Conservation (phyloP, 176 grass and related monocot species). For the Aegilops tauschii region DNA sequence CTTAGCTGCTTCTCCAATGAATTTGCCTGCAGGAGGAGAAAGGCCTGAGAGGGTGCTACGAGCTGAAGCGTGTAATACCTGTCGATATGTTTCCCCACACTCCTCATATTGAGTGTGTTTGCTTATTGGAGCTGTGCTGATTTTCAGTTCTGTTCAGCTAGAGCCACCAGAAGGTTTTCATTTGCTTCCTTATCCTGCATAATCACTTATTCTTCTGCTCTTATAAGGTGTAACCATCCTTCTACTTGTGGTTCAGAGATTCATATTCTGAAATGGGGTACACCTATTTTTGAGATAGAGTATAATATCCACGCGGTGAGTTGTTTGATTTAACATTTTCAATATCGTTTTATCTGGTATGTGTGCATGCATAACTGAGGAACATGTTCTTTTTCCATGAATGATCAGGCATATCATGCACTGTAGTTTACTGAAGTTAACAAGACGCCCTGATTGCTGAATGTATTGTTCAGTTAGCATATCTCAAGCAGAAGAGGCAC, state of each 20-base stretch:
- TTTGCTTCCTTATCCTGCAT: neutral
- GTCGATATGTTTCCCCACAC: conserved; percentile 98
- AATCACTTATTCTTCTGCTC: neutral
- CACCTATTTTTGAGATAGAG: neutral
- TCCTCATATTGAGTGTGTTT: conserved; percentile 96
- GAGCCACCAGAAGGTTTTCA: conserved; percentile 18
- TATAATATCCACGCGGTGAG: neutral
- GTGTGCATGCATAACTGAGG: neutral
- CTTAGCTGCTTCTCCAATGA: conserved; percentile 21
- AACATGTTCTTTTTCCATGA: neutral
- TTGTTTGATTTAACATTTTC: conserved; percentile 12
- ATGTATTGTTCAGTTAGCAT: neutral
- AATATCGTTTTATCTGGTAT: neutral
- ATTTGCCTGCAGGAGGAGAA: conserved; percentile 48
- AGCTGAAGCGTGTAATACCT: conserved; percentile 66
- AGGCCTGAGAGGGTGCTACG: conserved; percentile 68
- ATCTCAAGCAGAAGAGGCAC: neutral
- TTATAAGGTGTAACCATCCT: neutral
- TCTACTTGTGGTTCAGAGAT: neutral
- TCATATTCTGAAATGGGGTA: neutral
- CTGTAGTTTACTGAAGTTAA: neutral
- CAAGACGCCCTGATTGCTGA: neutral
- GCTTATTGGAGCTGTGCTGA: conserved; percentile 69
- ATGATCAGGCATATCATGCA: neutral
- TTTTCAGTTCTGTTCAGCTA: conserved; percentile 1